Percentiles rank a stretch among this genome's conserved stretches.
Conservation (phyloP, 495 filamentous ascomycete genomes). For the Hyaloscypha bicolor region DNA sequence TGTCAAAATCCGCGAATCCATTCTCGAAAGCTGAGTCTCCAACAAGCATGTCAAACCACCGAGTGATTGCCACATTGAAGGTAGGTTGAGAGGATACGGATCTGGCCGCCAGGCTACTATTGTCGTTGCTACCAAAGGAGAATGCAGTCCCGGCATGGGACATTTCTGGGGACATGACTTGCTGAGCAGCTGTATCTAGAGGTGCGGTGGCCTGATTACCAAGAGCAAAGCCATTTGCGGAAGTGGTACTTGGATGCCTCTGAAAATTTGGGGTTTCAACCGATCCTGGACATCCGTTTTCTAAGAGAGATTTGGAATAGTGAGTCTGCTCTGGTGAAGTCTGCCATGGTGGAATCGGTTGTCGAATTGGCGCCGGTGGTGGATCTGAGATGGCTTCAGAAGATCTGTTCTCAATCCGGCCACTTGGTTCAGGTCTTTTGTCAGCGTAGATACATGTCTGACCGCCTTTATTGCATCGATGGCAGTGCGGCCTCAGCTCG, state of each 20-base stretch:
- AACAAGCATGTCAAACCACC: constrained; percentile 20
- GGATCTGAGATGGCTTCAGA: neutral
- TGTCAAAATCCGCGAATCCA: constrained; percentile 1
- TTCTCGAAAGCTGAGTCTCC: constrained; percentile 10
- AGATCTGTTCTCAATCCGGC: neutral
- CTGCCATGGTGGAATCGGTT: neutral
- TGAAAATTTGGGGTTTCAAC: neutral
- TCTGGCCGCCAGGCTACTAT: neutral
- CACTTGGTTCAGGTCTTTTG: neutral
- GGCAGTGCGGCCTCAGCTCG: constrained; percentile 8
- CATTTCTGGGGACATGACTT: constrained; percentile 19
- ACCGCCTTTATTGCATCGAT: constrained; percentile 4
- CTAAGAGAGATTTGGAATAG: neutral
- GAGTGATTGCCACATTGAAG: constrained; percentile 12
- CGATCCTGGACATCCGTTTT: constrained; percentile 5
- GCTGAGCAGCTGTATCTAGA: neutral
- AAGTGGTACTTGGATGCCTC: neutral
- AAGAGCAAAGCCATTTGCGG: neutral
- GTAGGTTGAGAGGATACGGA: constrained; percentile 6
- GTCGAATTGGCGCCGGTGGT: neutral
- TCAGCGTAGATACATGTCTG: constrained; percentile 14
- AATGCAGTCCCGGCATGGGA: constrained; percentile 2
- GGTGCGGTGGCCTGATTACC: neutral
- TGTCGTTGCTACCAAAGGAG: constrained; percentile 8
- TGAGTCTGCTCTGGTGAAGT: constrained; percentile 2